Conservation (phyloP, 2,329 filamentous ascomycete species). For the Diplodia intermedia region DNA sequence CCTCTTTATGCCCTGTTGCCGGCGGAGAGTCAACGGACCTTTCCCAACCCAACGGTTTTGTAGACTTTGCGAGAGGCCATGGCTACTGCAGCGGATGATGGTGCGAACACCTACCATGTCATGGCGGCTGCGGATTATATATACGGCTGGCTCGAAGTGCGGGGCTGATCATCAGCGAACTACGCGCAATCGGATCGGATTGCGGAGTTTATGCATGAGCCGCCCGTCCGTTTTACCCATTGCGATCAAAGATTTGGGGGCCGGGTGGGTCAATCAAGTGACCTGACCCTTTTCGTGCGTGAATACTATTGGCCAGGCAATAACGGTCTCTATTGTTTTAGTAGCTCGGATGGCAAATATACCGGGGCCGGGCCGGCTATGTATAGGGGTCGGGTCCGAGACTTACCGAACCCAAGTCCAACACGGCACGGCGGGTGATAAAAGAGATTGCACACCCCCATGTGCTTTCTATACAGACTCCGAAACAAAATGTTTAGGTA, state of each 20-base stretch:
- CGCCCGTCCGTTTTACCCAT: neutral
- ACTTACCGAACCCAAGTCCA: neutral
- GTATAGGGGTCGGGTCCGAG: neutral
- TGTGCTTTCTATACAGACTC: too few relatives aligned
- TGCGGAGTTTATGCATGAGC: neutral
- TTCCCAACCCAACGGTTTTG: neutral
- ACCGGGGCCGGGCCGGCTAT: too few relatives aligned
- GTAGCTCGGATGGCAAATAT: too few relatives aligned
- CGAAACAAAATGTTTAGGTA: too few relatives aligned
- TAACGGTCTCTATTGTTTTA: too few relatives aligned
- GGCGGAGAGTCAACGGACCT: neutral
- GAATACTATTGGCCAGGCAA: too few relatives aligned
- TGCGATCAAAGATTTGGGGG: neutral
- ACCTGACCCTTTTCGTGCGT: too few relatives aligned
- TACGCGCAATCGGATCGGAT: neutral
- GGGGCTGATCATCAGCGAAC: neutral
- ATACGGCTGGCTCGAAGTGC: neutral
- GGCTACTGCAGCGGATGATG: too few relatives aligned
- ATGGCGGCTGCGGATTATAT: neutral
- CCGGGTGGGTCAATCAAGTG: too few relatives aligned
- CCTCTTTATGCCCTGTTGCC: too few relatives aligned
- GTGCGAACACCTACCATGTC: neutral
- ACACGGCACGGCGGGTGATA: too few relatives aligned
- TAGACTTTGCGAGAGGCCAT: conserved; percentile 3
- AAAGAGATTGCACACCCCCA: too few relatives aligned